Percentiles rank a stretch among this genome's conserved stretches.
phyloP scores from a whole-genome alignment of 2,329 filamentous ascomycete species.

The Fusarium incarnatum region DNA sequence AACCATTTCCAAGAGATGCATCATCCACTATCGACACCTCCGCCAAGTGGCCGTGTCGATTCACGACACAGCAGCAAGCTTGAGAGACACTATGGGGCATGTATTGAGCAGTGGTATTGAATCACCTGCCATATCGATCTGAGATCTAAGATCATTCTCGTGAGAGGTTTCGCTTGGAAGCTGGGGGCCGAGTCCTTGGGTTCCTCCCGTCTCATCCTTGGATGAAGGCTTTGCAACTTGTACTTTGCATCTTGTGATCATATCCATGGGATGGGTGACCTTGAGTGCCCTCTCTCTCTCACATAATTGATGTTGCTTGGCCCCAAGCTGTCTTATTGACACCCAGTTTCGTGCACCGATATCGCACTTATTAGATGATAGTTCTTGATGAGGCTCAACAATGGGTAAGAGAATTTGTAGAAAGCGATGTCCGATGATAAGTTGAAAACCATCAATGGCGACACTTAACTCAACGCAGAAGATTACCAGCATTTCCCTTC shows the following conservation, averaged over 20 bases:
- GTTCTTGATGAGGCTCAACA: neutral
- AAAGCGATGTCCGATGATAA: neutral
- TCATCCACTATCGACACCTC: neutral
- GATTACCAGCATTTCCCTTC: neutral
- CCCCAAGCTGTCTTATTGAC: neutral
- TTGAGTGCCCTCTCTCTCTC: neutral
- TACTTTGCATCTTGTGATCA: neutral
- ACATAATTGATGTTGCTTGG: neutral
- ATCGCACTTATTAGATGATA: neutral
- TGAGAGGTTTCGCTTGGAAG: neutral
- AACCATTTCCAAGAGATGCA: neutral
- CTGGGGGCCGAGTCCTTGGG: neutral
- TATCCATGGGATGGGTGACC: neutral
- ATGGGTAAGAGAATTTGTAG: neutral
- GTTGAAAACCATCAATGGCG: no score
- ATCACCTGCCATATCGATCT: neutral
- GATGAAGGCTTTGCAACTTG: neutral
- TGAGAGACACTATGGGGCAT: neutral
- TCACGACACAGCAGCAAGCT: neutral
- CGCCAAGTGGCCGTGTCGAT: neutral
- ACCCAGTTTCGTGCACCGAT: neutral
- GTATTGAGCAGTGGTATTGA: neutral
- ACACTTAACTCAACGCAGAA: neutral
- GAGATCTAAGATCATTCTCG: neutral
- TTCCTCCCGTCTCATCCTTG: neutral